Evolutionary conservation across 192 early-diverging fungal species (phyloP), one percentile per base, ranked within the genome.

Genomic region (Kappamyces sp.): DNA sequence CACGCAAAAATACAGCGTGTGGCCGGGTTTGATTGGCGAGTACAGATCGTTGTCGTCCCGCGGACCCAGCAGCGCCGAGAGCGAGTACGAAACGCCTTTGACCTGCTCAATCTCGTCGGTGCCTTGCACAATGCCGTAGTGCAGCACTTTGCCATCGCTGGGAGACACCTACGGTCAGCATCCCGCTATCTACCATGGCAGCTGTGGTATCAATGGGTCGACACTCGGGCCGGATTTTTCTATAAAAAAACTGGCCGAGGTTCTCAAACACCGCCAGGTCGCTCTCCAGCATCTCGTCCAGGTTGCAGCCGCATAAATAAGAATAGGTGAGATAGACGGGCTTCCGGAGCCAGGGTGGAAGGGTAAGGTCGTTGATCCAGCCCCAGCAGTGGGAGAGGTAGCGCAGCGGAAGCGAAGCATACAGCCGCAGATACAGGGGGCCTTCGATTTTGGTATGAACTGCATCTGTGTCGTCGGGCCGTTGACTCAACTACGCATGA

Each of bases 351-450:
- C 69, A 68, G 6, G 73, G 59, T 0, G 97, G 97, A 23, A 99
- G 83, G 15, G 86, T 90, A 13, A 92, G 66, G 44, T 78, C 76
- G 67, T 95, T 96, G 67, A 96, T 78, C 47, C 83, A 81, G 1
- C 97, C 97, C 86, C 93, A 97, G 31, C 90, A 64, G 47, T 93
- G 79, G 1, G 97, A 99, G 67, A 97, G 75, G 44, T 84, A 78
- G 49, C 93, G 86, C 31, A 99, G 74, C 12, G 97, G 97, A 47
- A 98, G 74, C 5, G 87, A 78, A 2, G 88, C 88, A 44, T 94
- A 85, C 0, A 93, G 68, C 43, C 41, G 49, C 68, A 87, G 80
- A 70, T 93, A 88, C 90, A 91, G 94, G 12, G 95, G 91, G 0
- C 92, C 95, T 58, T 76, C 75, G 2, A 87, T 74, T 32, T 71